A percentile compares a stretch with the other conserved stretches of the same genome.
These are phyloP conservation scores for Suillus plorans DNA, from an alignment of 768 basidiomycete genomes.

Conservation along the genomic window DNA sequence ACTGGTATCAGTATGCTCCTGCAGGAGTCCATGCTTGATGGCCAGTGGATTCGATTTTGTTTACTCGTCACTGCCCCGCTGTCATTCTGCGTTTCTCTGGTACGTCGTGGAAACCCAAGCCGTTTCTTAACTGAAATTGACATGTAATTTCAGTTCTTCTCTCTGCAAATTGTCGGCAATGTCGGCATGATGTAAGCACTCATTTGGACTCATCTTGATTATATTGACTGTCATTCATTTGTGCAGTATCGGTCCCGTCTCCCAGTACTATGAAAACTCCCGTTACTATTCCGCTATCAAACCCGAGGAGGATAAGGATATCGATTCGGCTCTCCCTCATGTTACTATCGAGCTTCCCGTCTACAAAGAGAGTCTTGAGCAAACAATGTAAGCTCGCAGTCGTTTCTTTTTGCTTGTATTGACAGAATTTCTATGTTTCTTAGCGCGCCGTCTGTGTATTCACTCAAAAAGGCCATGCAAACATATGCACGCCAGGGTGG, in stretches of 20 bases:
- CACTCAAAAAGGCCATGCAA: constrained; percentile 80
- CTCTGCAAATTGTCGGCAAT: constrained; percentile 65
- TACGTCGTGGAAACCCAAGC: constrained; percentile 33
- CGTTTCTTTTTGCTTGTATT: background rate
- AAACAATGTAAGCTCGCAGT: constrained; percentile 65
- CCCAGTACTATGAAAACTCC: constrained; percentile 84
- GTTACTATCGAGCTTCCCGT: constrained; percentile 84
- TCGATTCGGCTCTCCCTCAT: constrained; percentile 68
- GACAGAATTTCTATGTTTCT: background rate
- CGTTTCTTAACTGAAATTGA: constrained; percentile 4
- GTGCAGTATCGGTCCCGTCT: constrained; percentile 72
- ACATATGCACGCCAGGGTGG: constrained; percentile 87
- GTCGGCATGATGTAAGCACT: constrained; percentile 60
- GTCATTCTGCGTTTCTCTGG: constrained; percentile 74
- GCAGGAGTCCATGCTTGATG: constrained; percentile 68
- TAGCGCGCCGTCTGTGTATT: constrained; percentile 69
- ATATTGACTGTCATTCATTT: constrained; percentile 11
- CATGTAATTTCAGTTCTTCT: constrained; percentile 57
- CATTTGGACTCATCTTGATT: constrained; percentile 5
- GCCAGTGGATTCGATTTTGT: constrained; percentile 58
- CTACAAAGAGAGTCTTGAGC: constrained; percentile 82
- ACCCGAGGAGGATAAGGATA: constrained; percentile 59
- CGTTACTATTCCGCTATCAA: constrained; percentile 74
- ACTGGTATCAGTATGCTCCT: constrained; percentile 59
- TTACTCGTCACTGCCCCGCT: constrained; percentile 67